These are phyloP conservation scores for Lactarius deliciosus DNA, from an alignment of 768 basidiomycete species.

Conservation along the genomic window DNA sequence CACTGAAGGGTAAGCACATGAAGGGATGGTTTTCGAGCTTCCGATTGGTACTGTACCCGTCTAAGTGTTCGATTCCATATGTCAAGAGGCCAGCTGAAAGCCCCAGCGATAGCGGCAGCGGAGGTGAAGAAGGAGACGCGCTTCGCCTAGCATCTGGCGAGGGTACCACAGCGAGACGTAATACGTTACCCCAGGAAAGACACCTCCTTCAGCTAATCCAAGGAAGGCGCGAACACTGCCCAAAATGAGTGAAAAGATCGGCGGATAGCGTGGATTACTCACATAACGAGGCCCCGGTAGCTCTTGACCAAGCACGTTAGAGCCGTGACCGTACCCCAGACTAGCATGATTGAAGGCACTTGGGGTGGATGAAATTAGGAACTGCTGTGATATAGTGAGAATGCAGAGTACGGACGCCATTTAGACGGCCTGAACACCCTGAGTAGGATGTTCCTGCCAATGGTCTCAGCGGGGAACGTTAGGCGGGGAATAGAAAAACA, in stretches of 20 bases:
- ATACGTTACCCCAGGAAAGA: conserved; percentile 43
- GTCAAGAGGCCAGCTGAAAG: conserved; percentile 51
- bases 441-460: conserved; percentile 39
- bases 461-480: background rate
- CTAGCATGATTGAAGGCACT: conserved; percentile 43
- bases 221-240: conserved; percentile 44
- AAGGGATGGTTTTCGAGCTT: background rate
- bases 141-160: conserved; percentile 52
- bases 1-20: conserved; percentile 15
- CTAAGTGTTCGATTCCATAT: conserved; percentile 47
- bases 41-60: conserved; percentile 37
- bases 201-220: conserved; percentile 49
- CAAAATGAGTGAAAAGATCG: background rate
- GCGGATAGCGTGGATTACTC: conserved; percentile 25
- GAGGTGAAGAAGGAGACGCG: conserved; percentile 65
- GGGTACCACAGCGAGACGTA: conserved; percentile 62
- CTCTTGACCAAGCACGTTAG: conserved; percentile 42
- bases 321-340: conserved; percentile 42
- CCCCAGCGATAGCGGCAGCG: conserved; percentile 55
- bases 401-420: conserved; percentile 35
- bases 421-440: conserved; percentile 39
- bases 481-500: conserved; percentile 18
- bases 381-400: background rate
- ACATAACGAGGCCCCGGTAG: conserved; percentile 37
- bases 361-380: conserved; percentile 25